Evolutionary conservation across 75 land plant genomes (phyloP), one percentile per base, ranked within the genome.

Genomic region (Ceratopteris richardii): DNA sequence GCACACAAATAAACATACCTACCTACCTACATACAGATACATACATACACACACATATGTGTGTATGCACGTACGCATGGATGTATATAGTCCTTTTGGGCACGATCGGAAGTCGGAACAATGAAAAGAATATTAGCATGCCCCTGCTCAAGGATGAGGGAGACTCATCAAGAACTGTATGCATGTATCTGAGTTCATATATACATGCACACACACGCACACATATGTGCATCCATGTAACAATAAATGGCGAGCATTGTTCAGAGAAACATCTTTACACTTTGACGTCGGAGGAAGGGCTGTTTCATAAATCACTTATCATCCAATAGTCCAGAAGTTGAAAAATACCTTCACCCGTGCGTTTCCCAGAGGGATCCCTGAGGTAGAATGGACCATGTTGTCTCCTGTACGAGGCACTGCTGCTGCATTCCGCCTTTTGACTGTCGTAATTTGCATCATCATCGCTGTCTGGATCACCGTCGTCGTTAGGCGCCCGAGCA

Each of bases 311-410:
- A n/a, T n/a, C n/a, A n/a, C n/a, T n/a, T n/a, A n/a, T n/a, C n/a
- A n/a, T n/a, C n/a, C n/a, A n/a, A n/a, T n/a, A n/a, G n/a, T n/a
- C n/a, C n/a, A n/a, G n/a, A n/a, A n/a, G n/a, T n/a, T n/a, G n/a
- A n/a, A n/a, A n/a, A n/a, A 43, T 28, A 73, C 79, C 78, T 52
- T 77, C 79, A 19, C 77, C 79, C 1, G 71, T 66, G 14, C 79
- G 77, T 24, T 58, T 69, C 42, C 71, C 31, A 30, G 70, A 46
- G 6, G 77, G 76, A 42, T 72, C 78, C 40, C 44, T 54, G 17
- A 47, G 69, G 56, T 77, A 72, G 17, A 65, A 58, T n/a, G 70
- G 77, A 11, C 70, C 76, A 29, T 64, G 31, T 3, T 22, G 20
- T 57, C 27, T 52, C 22, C 50, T n/a, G 2, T 2, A 17, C 2